These are phyloP conservation scores for Suillus subluteus DNA, from an alignment of 768 basidiomycete genomes.

Conservation along the genomic window DNA sequence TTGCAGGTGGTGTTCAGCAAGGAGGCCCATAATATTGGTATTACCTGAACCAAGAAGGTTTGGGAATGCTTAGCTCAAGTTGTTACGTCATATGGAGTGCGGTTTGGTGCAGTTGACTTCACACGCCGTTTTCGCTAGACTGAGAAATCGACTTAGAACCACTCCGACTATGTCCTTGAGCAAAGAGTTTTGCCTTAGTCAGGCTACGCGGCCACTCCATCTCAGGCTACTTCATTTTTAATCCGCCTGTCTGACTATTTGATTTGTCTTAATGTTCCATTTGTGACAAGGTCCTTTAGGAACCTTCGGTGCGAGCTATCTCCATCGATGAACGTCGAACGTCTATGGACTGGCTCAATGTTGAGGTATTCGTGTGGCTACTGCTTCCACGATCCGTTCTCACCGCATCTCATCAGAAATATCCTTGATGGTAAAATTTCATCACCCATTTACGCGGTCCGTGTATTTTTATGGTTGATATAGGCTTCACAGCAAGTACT, in stretches of 20 bases:
- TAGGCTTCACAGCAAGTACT: not conserved
- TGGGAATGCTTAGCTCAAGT: not conserved
- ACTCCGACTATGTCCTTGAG: not conserved
- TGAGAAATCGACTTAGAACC: no score
- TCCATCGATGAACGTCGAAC: not conserved
- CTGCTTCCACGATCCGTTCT: constrained; percentile 7
- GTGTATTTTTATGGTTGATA: constrained; percentile 2
- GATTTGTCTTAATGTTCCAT: not conserved
- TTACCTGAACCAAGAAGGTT: not conserved
- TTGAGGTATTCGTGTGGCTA: not conserved
- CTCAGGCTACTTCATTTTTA: not conserved
- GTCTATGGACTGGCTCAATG: not conserved
- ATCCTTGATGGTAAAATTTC: not conserved
- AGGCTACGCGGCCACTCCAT: not conserved
- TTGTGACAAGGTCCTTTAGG: not conserved
- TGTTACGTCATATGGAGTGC: not conserved
- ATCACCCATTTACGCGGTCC: not conserved
- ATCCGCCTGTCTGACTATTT: not conserved
- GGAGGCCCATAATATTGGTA: not conserved
- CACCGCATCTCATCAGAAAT: constrained; percentile 3
- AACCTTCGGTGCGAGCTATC: not conserved
- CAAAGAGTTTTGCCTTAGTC: not conserved
- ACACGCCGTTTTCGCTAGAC: not conserved
- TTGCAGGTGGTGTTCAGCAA: constrained; percentile 33
- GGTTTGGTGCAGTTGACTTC: not conserved